Percentiles rank a stretch among this genome's conserved stretches.
phyloP scores from a whole-genome alignment of 106 monocot species.

The Apostasia shenzhenica region DNA sequence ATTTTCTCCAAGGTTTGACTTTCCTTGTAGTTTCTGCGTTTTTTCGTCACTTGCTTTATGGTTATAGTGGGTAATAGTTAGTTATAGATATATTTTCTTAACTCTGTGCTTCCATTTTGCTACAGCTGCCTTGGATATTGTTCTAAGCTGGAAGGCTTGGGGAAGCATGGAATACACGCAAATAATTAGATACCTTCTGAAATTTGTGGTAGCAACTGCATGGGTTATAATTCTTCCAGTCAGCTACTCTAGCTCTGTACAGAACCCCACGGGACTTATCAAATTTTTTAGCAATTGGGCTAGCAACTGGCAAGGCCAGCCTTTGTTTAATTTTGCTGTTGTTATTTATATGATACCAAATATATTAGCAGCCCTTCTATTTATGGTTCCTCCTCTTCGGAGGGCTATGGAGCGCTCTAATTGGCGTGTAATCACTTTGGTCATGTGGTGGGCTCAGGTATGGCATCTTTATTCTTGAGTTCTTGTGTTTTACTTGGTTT shows the following conservation, averaged over 20 bases:
- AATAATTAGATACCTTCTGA: constrained; percentile 73
- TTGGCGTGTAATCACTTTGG: constrained; percentile 42
- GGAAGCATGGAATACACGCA: constrained; percentile 80
- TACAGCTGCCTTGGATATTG: constrained; percentile 77
- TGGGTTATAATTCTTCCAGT: constrained; percentile 84
- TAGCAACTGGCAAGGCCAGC: constrained; percentile 59
- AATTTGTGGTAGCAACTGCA: constrained; percentile 71
- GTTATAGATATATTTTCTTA: too few species aligned
- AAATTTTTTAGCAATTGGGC: constrained; percentile 83
- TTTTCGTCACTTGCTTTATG: neutral
- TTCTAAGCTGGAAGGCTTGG: constrained; percentile 97
- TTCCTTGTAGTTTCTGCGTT: neutral
- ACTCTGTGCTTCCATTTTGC: neutral
- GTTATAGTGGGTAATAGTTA: neutral
- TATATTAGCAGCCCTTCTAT: constrained; percentile 74
- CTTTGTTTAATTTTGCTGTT: constrained; percentile 75
- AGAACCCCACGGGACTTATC: constrained; percentile 81
- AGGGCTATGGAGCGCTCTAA: constrained; percentile 70
- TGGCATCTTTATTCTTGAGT: constrained; percentile 5
- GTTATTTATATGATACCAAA: constrained; percentile 89
- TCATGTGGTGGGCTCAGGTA: constrained; percentile 98
- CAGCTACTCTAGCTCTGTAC: constrained; percentile 69
- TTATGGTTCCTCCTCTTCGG: constrained; percentile 67
- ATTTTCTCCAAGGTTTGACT: constrained; percentile 78
- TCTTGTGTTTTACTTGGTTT: neutral